Percentiles rank a stretch among this genome's conserved stretches.
phyloP scores from a whole-genome alignment of 495 filamentous ascomycete species.

The Penicilliopsis zonata region DNA sequence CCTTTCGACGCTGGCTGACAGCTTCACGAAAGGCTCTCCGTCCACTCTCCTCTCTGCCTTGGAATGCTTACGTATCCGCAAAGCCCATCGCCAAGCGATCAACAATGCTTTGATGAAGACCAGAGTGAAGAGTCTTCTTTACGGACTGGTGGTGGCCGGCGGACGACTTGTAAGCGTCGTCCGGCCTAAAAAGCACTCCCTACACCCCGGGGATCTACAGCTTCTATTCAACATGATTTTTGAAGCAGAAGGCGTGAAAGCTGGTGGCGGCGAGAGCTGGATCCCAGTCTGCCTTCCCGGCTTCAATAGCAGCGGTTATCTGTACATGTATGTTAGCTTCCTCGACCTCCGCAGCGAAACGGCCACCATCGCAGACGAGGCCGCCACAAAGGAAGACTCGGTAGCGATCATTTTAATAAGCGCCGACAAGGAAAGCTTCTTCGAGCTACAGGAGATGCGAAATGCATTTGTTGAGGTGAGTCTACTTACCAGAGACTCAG shows the following conservation, averaged over 20 bases:
- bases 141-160: constrained; percentile 90
- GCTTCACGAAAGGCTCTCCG: constrained; percentile 85
- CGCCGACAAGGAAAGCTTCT: constrained; percentile 86
- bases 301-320: constrained; percentile 94
- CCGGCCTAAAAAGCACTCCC: constrained; percentile 83
- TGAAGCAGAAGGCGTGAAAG: constrained; percentile 77
- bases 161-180: constrained; percentile 89
- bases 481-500: background rate
- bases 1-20: constrained; percentile 83
- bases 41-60: constrained; percentile 79
- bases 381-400: constrained; percentile 50
- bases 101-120: constrained; percentile 76
- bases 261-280: constrained; percentile 91
- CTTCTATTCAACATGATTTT: constrained; percentile 99
- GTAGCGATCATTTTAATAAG: constrained; percentile 90
- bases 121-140: constrained; percentile 64
- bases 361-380: constrained; percentile 15
- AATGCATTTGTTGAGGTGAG: constrained; percentile 58
- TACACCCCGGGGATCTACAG: constrained; percentile 92
- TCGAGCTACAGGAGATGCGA: constrained; percentile 75
- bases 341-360: constrained; percentile 37
- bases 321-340: constrained; percentile 99
- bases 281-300: constrained; percentile 91
- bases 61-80: constrained; percentile 80
- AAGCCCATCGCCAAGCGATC: constrained; percentile 72